Evolutionary conservation across 306 rosid species (phyloP).

Genomic region (Malus orientalis): DNA sequence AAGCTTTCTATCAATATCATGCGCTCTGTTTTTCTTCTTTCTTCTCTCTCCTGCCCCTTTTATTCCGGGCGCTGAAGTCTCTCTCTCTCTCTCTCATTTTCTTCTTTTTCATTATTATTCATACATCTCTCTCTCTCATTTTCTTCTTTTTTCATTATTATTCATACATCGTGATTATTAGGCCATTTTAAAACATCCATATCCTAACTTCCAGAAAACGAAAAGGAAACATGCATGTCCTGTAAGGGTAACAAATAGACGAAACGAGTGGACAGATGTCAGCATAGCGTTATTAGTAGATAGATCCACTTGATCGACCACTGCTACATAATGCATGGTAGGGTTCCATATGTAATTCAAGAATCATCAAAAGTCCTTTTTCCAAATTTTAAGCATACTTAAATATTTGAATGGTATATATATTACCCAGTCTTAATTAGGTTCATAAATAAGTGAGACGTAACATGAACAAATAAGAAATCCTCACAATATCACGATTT

Average conservation of each 20-base stretch:
- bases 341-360: not conserved
- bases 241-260: not conserved
- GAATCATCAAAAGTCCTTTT: not conserved
- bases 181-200: not conserved
- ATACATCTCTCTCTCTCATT: not conserved
- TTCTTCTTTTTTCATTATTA: not conserved
- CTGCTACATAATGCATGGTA: not conserved
- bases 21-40: not conserved
- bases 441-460: too few relatives aligned
- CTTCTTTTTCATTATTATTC: not conserved
- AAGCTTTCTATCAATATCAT: not conserved
- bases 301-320: not conserved
- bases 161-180: not conserved
- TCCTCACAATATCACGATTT: too few relatives aligned
- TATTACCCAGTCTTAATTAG: too few relatives aligned
- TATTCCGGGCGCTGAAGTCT: not conserved
- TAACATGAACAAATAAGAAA: too few relatives aligned
- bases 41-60: not conserved
- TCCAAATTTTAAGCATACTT: not conserved
- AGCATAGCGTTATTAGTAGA: not conserved
- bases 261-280: not conserved
- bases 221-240: not conserved
- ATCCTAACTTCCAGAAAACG: not conserved
- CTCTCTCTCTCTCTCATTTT: not conserved
- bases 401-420: too few relatives aligned